Evolutionary conservation across 2,329 filamentous ascomycete genomes (phyloP), one percentile per base, ranked within the genome.

Genomic region (Cryphonectria parasitica): DNA sequence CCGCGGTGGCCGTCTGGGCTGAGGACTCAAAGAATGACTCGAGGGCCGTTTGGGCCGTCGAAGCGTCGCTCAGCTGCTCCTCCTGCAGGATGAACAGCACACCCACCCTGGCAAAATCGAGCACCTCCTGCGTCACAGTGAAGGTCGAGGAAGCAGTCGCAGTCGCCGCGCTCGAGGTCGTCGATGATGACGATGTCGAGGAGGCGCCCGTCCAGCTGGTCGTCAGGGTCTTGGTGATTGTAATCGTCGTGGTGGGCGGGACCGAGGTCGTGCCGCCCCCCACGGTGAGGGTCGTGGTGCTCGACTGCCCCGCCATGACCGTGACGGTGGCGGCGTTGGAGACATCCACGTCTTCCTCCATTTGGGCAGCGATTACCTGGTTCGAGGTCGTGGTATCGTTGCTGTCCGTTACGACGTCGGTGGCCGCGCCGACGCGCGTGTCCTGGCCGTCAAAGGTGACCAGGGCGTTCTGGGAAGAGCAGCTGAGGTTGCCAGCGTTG

Each of bases 401-500:
- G n/a, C 64, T 41, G 39, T 74, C 64, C 8, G 74, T 71, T 8
- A 78, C 77, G 54, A 77, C 75, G 7, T 77, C 73, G 22, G 77
- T 72, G 5, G 74, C 76, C 19, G 74, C 76, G 25, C 79, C 79
- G 19, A 77, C 74, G 41, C 83, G 80, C 4, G 80, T 77, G 2
- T 82, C 80, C 69, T 80, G 80, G 5, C 90, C 91, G 75, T 92
- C 88, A 79, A 98, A 97, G 0, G 92, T 94, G 22, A 98, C 91
- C 4, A 99, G 85, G 0, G 94, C 91, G 76, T 98, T 98, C 79
- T 98, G 92, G 0, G 91, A 89, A 11, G 89, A 89, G 80, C 96
- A 99, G 68, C 92, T 94, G 22, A 97, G 83, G 74, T 91, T 91
- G 43, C 87, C 88, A 7, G 86, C 82, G 76, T 92, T 95, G 79